Conservation (phyloP, 768 basidiomycete species). For the Floccularia luteovirens region DNA sequence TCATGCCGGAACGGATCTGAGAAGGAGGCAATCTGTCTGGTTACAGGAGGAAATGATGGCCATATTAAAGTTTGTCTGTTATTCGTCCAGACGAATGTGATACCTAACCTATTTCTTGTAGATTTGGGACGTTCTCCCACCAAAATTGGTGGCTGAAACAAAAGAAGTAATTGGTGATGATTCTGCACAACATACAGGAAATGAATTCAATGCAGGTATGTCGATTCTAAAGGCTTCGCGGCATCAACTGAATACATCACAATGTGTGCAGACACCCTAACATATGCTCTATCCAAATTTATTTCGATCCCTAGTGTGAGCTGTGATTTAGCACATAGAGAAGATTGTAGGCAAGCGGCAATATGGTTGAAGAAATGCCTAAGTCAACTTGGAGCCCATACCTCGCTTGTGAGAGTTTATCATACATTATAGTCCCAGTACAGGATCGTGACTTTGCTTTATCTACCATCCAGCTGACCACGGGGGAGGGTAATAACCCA, state of each 20-base stretch:
- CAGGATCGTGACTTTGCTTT: background rate
- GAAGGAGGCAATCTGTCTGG: conserved; percentile 28
- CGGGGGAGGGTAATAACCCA: conserved; percentile 73
- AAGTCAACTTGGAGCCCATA: conserved; percentile 79
- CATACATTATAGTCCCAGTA: no score
- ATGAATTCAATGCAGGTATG: conserved; percentile 17
- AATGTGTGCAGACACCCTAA: conserved; percentile 51
- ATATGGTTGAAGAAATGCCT: conserved; percentile 89
- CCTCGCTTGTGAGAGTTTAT: conserved; percentile 51
- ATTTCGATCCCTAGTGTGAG: conserved; percentile 86
- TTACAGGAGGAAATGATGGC: conserved; percentile 85
- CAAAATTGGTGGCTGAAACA: conserved; percentile 13
- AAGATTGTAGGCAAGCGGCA: conserved; percentile 91
- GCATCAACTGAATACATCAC: background rate
- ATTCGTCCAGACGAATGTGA: background rate
- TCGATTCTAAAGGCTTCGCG: background rate
- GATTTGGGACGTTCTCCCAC: conserved; percentile 49
- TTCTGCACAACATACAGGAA: conserved; percentile 11
- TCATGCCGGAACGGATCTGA: conserved; percentile 24
- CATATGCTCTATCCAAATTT: conserved; percentile 78
- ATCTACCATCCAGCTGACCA: conserved; percentile 49
- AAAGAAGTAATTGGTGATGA: conserved; percentile 10
- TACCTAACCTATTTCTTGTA: conserved; percentile 11
- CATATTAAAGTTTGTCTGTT: conserved; percentile 54
- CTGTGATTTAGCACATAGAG: conserved; percentile 52